Base-by-base conservation (phyloP, 2,329 filamentous ascomycete species). In the Colletotrichum sansevieriae region DNA sequence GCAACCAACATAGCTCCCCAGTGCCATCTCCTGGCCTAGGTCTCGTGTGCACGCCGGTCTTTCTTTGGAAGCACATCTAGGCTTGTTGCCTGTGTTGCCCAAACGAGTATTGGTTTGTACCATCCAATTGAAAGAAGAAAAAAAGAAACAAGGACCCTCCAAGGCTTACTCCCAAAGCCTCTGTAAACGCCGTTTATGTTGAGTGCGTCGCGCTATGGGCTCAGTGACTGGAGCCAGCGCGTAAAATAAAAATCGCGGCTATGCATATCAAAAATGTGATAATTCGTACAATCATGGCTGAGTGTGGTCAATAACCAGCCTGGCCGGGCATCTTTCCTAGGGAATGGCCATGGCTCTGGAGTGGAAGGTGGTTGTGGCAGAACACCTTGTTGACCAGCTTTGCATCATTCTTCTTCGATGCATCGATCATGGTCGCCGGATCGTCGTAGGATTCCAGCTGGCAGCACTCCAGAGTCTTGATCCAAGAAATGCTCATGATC, bases 401-500 rank as follows among this genome's bases (percentile, higher is more conserved):
- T 39, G 78, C 78, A 44, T 78, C 78, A 68, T 82, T 81, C 73
- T 84, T 85, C 81, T 89, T 89, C 71, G 85, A 86, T 0, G 86
- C 87, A 73, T 92, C 90, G 68, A 92, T 90, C 25, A 82, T 78
- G 56, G 83, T 83, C n/a, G 83, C 80, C 6, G 87, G 86, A 68
- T 92, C 90, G 37, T 91, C 90, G 76, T 90, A 91, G 69, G 83
- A 87, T 73, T 95, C 92, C 4, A 89, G 80, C 73, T 93, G 90
- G 77, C 93, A 97, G 80, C 93, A 96, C 73, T 95, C 92, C 46
- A 94, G 87, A 60, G 85, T 87, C 81, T 88, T 91, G 74, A 96
- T 82, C 85, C 90, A 94, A n/a, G 90, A 84, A 73, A 92, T 88
- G 70, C 86, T 88, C 62, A 94, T 81, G 1, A 93, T 89, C 1